These are phyloP conservation scores for Eremothecium cymbalariae DNA, from an alignment of 1,139 yeast species.

Conservation along the genomic window DNA sequence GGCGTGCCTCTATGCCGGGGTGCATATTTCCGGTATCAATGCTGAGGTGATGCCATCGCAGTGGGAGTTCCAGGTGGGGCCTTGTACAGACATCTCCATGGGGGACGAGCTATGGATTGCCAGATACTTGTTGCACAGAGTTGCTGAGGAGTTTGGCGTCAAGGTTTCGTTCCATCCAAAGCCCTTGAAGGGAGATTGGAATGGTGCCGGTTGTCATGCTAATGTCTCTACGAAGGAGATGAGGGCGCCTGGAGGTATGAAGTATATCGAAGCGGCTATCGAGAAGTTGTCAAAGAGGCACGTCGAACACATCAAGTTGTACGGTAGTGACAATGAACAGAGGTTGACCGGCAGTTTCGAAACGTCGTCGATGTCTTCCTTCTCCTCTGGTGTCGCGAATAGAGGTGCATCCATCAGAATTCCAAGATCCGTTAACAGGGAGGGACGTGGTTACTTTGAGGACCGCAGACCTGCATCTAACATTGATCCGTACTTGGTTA, in stretches of 20 bases:
- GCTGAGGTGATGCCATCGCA: constrained; percentile 99
- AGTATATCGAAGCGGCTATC: constrained; percentile 83
- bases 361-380: constrained; percentile 86
- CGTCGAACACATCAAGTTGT: constrained; percentile 88
- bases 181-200: constrained; percentile 98
- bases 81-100: constrained; percentile 90
- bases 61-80: constrained; percentile 99
- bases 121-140: constrained; percentile 84
- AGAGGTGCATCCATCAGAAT: constrained; percentile 98
- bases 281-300: constrained; percentile 94
- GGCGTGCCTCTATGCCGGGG: constrained; percentile 91
- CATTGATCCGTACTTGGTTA: constrained; percentile 96
- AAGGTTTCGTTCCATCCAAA: constrained; percentile 98
- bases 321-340: constrained; percentile 89
- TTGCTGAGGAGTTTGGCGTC: constrained; percentile 97
- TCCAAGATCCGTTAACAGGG: constrained; percentile 97
- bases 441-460: constrained; percentile 96
- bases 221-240: constrained; percentile 86
- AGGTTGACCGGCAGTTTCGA: constrained; percentile 98
- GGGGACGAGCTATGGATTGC: constrained; percentile 98
- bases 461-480: constrained; percentile 99
- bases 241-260: constrained; percentile 97
- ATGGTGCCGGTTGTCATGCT: constrained; percentile 99
- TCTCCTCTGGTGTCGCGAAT: constrained; percentile 97
- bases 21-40: constrained; percentile 88